These are phyloP conservation scores for Rosa multiflora DNA, from an alignment of 306 rosid species.

Conservation along the genomic window DNA sequence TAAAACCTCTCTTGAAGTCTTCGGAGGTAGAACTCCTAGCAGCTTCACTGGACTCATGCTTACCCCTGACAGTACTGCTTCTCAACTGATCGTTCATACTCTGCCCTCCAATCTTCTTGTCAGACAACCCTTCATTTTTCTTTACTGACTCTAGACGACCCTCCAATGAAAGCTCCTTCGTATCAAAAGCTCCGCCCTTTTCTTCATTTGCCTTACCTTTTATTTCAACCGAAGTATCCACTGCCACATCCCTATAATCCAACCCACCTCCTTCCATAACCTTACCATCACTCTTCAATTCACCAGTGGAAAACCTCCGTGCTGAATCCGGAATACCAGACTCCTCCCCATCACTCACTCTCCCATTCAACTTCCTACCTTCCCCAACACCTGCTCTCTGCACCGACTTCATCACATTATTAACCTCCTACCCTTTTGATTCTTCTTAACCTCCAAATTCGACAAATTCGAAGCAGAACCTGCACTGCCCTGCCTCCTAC, in stretches of 20 bases:
- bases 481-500: constrained; percentile 45
- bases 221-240: constrained; percentile 29
- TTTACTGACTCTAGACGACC: constrained; percentile 26
- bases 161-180: constrained; percentile 32
- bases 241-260: constrained; percentile 33
- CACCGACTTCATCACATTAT: constrained; percentile 32
- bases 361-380: constrained; percentile 53
- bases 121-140: constrained; percentile 34
- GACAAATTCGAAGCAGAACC: constrained; percentile 30
- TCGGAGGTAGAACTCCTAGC: constrained; percentile 57
- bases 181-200: constrained; percentile 25
- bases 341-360: constrained; percentile 58
- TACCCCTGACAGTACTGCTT: constrained; percentile 43
- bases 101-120: constrained; percentile 33
- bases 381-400: constrained; percentile 33
- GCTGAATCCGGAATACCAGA: constrained; percentile 50
- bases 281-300: constrained; percentile 44
- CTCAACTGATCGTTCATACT: constrained; percentile 37
- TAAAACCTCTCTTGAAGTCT: constrained; percentile 49
- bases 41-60: constrained; percentile 37
- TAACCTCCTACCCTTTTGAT: constrained; percentile 36
- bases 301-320: constrained; percentile 38
- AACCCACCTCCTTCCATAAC: constrained; percentile 28
- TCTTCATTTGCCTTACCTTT: constrained; percentile 40
- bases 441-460: constrained; percentile 51